Evolutionary conservation across 176 grass and related monocot genomes (phyloP).

Genomic region (Oryza meridionalis): DNA sequence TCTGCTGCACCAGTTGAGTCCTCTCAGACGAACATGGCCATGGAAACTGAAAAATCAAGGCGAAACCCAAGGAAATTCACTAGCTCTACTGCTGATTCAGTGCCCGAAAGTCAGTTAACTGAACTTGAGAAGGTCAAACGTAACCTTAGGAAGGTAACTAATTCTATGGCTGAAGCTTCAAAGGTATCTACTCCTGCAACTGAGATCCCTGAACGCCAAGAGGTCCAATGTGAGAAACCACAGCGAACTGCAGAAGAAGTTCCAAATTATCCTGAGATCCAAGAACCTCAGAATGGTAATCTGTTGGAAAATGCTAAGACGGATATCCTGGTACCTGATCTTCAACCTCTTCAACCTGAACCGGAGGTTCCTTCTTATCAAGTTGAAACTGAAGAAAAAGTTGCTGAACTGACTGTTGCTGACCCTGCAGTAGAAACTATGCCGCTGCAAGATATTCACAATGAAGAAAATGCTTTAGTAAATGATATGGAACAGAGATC

Average conservation of each 20-base stretch:
- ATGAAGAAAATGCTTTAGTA: constrained; percentile 56
- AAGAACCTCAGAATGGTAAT: constrained; percentile 50
- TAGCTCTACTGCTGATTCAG: constrained; percentile 51
- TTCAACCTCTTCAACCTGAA: constrained; percentile 56
- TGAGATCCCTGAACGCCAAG: constrained; percentile 47
- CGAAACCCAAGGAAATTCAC: constrained; percentile 59
- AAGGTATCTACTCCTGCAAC: constrained; percentile 56
- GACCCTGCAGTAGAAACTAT: constrained; percentile 54
- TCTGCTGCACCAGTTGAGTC: constrained; percentile 42
- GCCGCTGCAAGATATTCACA: constrained; percentile 65
- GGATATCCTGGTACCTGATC: constrained; percentile 46
- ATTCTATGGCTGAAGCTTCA: constrained; percentile 60
- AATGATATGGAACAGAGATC: constrained; percentile 58
- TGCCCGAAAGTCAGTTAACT: constrained; percentile 66
- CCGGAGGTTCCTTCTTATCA: constrained; percentile 41
- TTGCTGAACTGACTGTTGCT: constrained; percentile 40
- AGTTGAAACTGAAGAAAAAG: constrained; percentile 47
- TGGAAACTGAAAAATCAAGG: constrained; percentile 70
- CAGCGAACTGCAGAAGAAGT: constrained; percentile 41
- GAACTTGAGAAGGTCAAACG: constrained; percentile 96
- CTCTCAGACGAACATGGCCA: constrained; percentile 48
- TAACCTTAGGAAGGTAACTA: constrained; percentile 91
- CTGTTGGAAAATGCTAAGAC: constrained; percentile 46
- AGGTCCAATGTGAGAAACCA: constrained; percentile 54
- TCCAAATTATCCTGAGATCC: constrained; percentile 43